These are phyloP conservation scores for Populus tomentosa DNA, from an alignment of 441 rosid genomes.

Conservation along the genomic window DNA sequence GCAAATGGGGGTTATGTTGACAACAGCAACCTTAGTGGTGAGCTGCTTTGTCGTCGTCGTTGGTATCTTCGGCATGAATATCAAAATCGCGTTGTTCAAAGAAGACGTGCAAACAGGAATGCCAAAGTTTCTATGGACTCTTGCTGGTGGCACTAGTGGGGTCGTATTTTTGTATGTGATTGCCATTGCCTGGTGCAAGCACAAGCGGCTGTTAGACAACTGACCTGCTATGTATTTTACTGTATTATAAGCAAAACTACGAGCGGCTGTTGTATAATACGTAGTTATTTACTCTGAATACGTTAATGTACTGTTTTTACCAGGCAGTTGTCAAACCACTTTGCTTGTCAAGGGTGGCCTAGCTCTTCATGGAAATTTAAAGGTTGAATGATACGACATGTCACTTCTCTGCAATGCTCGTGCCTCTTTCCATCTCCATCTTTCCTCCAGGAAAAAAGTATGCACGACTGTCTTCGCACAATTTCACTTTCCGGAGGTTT, in stretches of 20 bases:
- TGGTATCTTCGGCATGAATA: constrained; percentile 73
- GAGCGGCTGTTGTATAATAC: neutral
- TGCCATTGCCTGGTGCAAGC: constrained; percentile 83
- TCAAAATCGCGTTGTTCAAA: constrained; percentile 43
- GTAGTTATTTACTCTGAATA: neutral
- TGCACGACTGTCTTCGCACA: neutral
- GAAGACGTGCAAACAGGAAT: constrained; percentile 25
- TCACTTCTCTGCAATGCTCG: no score
- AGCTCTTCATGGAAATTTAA: neutral
- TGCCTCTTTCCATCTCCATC: no score
- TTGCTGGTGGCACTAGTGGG: constrained; percentile 54
- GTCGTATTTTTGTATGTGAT: constrained; percentile 53
- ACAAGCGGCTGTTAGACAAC: constrained; percentile 58
- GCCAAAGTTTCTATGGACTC: constrained; percentile 55
- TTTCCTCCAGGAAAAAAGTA: no score
- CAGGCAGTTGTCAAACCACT: neutral
- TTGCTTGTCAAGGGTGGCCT: neutral
- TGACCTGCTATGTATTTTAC: neutral
- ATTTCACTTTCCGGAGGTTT: neutral
- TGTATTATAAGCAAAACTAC: neutral
- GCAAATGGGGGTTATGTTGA: constrained; percentile 79
- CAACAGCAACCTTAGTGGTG: constrained; percentile 69
- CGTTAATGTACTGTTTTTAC: neutral
- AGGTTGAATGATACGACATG: neutral
- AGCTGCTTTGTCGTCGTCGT: constrained; percentile 56